These are phyloP conservation scores for Periconia macrospinosa DNA, from an alignment of 2,329 filamentous ascomycete genomes.

Conservation along the genomic window DNA sequence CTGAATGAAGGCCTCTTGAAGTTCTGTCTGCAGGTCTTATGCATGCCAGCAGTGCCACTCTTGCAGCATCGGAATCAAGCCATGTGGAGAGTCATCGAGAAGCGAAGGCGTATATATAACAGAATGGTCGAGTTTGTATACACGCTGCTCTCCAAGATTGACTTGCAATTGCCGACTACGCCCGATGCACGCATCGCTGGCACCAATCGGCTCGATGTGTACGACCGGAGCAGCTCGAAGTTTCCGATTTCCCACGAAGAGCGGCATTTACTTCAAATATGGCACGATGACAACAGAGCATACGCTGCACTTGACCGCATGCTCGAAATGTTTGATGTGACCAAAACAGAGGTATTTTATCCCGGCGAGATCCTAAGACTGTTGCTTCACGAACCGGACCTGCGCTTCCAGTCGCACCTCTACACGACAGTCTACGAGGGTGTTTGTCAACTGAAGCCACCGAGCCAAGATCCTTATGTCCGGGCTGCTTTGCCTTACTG, in stretches of 20 bases:
- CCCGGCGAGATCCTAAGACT: conserved; percentile 38
- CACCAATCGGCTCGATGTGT: conserved; percentile 20
- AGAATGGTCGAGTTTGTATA: conserved; percentile 33
- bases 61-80: conserved; percentile 19
- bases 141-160: conserved; percentile 28
- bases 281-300: conserved; percentile 32
- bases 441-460: conserved; percentile 22
- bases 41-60: conserved; percentile 24
- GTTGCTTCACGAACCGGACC: conserved; percentile 28
- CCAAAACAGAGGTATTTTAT: conserved; percentile 33
- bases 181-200: not conserved
- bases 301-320: conserved; percentile 39
- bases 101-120: conserved; percentile 35
- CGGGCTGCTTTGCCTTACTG: conserved; percentile 36
- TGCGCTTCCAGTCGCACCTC: conserved; percentile 16
- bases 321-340: conserved; percentile 35
- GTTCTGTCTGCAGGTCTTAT: conserved; percentile 33
- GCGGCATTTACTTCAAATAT: conserved; percentile 21
- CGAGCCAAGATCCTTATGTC: conserved; percentile 35
- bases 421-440: conserved; percentile 34
- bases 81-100: conserved; percentile 32
- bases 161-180: conserved; percentile 20
- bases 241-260: conserved; percentile 34
- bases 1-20: conserved; percentile 29
- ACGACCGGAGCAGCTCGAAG: conserved; percentile 22